Evolutionary conservation across 495 filamentous ascomycete genomes (phyloP).

Genomic region (Endocarpon pusillum): DNA sequence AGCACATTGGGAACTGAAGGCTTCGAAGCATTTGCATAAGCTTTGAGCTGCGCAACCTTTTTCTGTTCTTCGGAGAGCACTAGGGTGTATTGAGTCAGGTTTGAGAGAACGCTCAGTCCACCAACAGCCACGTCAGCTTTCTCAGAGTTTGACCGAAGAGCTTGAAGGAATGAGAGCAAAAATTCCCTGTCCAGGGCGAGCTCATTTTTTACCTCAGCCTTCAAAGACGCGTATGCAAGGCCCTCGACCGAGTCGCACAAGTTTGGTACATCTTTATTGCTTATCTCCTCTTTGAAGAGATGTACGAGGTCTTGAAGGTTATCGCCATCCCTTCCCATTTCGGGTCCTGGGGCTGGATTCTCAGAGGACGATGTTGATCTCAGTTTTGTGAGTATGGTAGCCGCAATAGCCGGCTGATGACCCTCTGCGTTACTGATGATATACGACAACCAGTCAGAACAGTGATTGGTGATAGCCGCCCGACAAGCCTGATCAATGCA

Average conservation of each 20-base stretch:
- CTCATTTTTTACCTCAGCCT: slow-evolving; percentile 65
- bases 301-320: slow-evolving; percentile 34
- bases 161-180: slow-evolving; percentile 45
- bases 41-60: slow-evolving; percentile 73
- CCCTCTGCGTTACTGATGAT: slow-evolving; percentile 51
- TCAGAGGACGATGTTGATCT: slow-evolving; percentile 23
- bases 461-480: slow-evolving; percentile 62
- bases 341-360: slow-evolving; percentile 6
- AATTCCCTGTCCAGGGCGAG: slow-evolving; percentile 49
- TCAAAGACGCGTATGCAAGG: slow-evolving; percentile 77
- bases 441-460: slow-evolving; percentile 66
- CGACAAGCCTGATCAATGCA: slow-evolving; percentile 68
- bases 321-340: slow-evolving; percentile 21
- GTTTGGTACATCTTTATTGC: slow-evolving; percentile 20
- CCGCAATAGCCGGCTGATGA: slow-evolving; percentile 50
- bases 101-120: slow-evolving; percentile 62
- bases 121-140: slow-evolving; percentile 67
- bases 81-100: slow-evolving; percentile 69
- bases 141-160: slow-evolving; percentile 38
- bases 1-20: slow-evolving; percentile 42
- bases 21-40: slow-evolving; percentile 71
- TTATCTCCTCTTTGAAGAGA: slow-evolving; percentile 42
- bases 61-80: slow-evolving; percentile 79
- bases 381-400: slow-evolving; percentile 73
- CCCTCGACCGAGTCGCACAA: slow-evolving; percentile 67